These are phyloP conservation scores for Dictyostelium capitatum DNA, from an alignment of 78 protist species.

Conservation along the genomic window DNA sequence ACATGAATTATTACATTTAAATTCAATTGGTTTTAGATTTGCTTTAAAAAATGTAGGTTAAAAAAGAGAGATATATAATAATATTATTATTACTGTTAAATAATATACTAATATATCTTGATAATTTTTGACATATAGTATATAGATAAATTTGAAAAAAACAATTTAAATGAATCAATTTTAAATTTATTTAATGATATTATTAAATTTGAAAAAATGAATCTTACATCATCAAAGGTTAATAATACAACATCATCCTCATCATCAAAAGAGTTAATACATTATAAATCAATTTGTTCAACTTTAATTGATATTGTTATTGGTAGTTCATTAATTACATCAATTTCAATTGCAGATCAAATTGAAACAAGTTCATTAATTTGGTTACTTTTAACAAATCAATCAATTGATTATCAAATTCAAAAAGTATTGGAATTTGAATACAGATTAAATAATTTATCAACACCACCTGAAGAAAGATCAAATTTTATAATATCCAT, in stretches of 20 bases:
- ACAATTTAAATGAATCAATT: neutral
- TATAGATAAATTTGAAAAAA: neutral
- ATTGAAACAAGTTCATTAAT: neutral
- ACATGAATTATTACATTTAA: conserved; percentile 18
- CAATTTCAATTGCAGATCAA: neutral
- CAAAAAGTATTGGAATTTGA: neutral
- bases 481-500: neutral
- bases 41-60: conserved; percentile 16
- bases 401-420: neutral
- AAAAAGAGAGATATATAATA: too few species aligned
- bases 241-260: too few species aligned
- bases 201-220: conserved; percentile 3
- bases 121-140: neutral
- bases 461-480: neutral
- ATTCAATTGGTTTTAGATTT: conserved; percentile 20
- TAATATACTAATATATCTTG: neutral
- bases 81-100: neutral
- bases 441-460: neutral
- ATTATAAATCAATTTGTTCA: conserved; percentile 20
- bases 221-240: too few species aligned
- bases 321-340: neutral
- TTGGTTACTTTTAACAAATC: neutral
- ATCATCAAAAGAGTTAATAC: neutral
- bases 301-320: conserved; percentile 6
- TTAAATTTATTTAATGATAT: neutral